phyloP scores from a whole-genome alignment of 2,329 filamentous ascomycete genomes.

The Neodidymelliopsis sp. region DNA sequence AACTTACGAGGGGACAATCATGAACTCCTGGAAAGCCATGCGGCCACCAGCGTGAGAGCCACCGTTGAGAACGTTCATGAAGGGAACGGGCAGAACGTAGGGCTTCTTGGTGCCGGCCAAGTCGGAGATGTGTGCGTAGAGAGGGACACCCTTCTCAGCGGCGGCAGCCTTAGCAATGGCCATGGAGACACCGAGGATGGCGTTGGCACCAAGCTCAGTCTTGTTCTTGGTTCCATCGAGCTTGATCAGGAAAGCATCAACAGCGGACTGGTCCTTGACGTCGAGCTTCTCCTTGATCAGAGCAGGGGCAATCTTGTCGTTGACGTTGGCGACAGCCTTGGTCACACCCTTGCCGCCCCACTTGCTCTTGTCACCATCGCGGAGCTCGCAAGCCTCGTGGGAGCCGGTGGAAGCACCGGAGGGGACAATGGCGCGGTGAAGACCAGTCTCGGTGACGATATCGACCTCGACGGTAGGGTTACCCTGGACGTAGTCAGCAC shows the following conservation, averaged over 20 bases:
- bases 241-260: conserved; percentile 61
- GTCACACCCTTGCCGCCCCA: conserved; percentile 64
- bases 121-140: conserved; percentile 65
- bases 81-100: conserved; percentile 65
- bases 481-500: conserved; percentile 51
- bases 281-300: conserved; percentile 63
- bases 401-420: conserved; percentile 87
- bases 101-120: conserved; percentile 61
- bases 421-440: conserved; percentile 96
- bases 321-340: conserved; percentile 64
- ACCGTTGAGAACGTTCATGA: conserved; percentile 65
- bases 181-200: conserved; percentile 67
- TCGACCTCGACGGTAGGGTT: conserved; percentile 99
- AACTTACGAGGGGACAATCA: conserved; percentile 60
- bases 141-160: conserved; percentile 62
- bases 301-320: conserved; percentile 62
- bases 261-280: conserved; percentile 62
- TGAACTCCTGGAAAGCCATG: conserved; percentile 68
- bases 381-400: conserved; percentile 62
- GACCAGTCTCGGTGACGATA: conserved; percentile 92
- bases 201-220: conserved; percentile 66
- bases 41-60: conserved; percentile 97
- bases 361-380: conserved; percentile 61
- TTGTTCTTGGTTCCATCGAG: conserved; percentile 67
- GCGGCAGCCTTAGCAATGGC: conserved; percentile 65